These are phyloP conservation scores for Phytophthora cajani DNA, from an alignment of 352 stramenopile genomes.

Conservation along the genomic window DNA sequence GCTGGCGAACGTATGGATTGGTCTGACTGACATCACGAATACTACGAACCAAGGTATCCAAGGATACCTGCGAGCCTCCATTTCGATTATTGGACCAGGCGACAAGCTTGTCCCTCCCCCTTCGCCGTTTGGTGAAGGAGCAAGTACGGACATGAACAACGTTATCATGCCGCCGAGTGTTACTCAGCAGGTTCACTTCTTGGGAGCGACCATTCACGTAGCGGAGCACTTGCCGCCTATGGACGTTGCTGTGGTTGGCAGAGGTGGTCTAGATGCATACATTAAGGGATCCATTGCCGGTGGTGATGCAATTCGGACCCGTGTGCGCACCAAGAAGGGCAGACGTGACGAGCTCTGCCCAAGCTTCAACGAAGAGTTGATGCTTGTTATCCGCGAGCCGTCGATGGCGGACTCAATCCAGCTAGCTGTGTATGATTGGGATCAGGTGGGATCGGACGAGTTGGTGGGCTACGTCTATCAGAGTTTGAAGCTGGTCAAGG, in stretches of 20 bases:
- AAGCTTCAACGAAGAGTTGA: conserved; percentile 82
- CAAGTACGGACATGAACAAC: conserved; percentile 55
- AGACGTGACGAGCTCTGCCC: conserved; percentile 69
- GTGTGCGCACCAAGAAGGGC: conserved; percentile 81
- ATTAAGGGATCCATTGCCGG: conserved; percentile 66
- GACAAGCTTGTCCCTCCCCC: conserved; percentile 83
- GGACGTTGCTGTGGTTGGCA: conserved; percentile 69
- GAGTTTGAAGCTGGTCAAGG: conserved; percentile 77
- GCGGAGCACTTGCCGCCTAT: conserved; percentile 80
- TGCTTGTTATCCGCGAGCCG: conserved; percentile 79
- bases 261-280: conserved; percentile 77
- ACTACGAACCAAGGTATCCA: conserved; percentile 89
- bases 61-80: conserved; percentile 89
- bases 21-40: conserved; percentile 85
- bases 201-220: conserved; percentile 69
- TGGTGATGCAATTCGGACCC: conserved; percentile 67
- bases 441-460: conserved; percentile 78
- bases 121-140: conserved; percentile 59
- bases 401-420: conserved; percentile 84
- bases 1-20: conserved; percentile 91
- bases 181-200: conserved; percentile 76
- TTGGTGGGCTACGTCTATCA: conserved; percentile 77
- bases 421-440: conserved; percentile 78
- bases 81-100: conserved; percentile 88
- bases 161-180: conserved; percentile 85